A percentile compares a stretch with the other conserved stretches of the same genome.
phyloP scores from a whole-genome alignment of 208 protist genomes.

The Acanthamoeba culbertsoni region DNA sequence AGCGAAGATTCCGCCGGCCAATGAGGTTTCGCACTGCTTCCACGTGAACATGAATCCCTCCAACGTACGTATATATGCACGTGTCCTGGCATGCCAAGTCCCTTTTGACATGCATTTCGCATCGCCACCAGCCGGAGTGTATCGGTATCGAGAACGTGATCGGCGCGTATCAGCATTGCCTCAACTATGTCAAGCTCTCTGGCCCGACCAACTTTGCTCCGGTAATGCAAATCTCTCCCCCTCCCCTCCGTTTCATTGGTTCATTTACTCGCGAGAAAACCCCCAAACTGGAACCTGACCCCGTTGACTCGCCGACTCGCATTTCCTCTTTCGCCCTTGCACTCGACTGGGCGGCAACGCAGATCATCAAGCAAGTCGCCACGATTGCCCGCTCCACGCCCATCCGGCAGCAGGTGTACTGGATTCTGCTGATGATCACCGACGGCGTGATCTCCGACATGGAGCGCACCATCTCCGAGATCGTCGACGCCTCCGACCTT shows the following conservation, averaged over 20 bases:
- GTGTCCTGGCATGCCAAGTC: too few relatives aligned
- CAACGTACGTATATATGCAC: not conserved
- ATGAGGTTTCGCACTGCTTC: conserved; percentile 15
- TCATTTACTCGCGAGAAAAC: too few relatives aligned
- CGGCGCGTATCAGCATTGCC: conserved; percentile 74
- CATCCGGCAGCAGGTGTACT: conserved; percentile 11
- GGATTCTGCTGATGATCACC: conserved; percentile 16
- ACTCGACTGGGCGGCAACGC: too few relatives aligned
- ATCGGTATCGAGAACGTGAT: conserved; percentile 81
- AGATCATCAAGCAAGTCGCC: conserved; percentile 70
- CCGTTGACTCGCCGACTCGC: too few relatives aligned
- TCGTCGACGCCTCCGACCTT: not conserved
- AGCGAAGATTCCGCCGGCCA: conserved; percentile 4
- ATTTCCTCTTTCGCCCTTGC: too few relatives aligned
- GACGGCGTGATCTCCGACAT: conserved; percentile 44
- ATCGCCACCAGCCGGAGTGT: conserved; percentile 72
- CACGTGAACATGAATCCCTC: not conserved
- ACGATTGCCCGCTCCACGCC: not conserved
- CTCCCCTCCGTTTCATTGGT: not conserved
- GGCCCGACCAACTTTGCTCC: conserved; percentile 85
- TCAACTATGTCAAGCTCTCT: conserved; percentile 74
- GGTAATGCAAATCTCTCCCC: not conserved
- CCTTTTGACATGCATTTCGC: too few relatives aligned
- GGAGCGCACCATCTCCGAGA: not conserved
- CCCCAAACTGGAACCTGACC: too few relatives aligned